Evolutionary conservation across 1,139 yeast species (phyloP).

Genomic region (Yamadazyma spencermartinsiae): DNA sequence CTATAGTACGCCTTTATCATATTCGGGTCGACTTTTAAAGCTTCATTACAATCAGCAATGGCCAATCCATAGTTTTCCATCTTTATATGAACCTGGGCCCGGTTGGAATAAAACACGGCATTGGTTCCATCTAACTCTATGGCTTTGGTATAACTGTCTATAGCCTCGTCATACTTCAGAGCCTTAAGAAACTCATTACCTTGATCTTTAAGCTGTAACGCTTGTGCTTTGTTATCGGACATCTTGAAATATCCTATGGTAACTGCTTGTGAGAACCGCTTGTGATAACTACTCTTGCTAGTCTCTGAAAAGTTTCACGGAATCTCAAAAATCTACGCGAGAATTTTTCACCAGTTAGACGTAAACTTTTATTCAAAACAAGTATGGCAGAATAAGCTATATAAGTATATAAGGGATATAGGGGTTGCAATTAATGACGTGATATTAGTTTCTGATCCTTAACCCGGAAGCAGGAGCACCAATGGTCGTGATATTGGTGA

Average conservation of each 20-base stretch:
- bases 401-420: not conserved
- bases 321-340: not conserved
- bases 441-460: conserved; percentile 45
- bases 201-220: conserved; percentile 57
- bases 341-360: not conserved
- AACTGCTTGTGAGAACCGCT: not conserved
- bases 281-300: not conserved
- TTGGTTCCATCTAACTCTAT: conserved; percentile 65
- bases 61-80: conserved; percentile 87
- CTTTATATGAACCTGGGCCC: conserved; percentile 89
- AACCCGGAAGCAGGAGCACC: conserved; percentile 98
- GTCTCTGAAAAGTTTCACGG: not conserved
- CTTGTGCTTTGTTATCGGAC: conserved; percentile 25
- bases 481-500: conserved; percentile 74
- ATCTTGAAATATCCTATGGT: not conserved
- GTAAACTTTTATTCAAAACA: conserved; percentile 2
- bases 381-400: not conserved
- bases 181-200: conserved; percentile 74
- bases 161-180: conserved; percentile 66
- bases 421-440: not conserved
- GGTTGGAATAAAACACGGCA: conserved; percentile 77
- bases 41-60: conserved; percentile 69
- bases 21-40: conserved; percentile 64
- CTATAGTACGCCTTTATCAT: conserved; percentile 81
- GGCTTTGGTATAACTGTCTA: conserved; percentile 74